Base-by-base conservation (phyloP, 1,284 basidiomycete genomes). In the Anthracocystis panici-leucophaei region DNA sequence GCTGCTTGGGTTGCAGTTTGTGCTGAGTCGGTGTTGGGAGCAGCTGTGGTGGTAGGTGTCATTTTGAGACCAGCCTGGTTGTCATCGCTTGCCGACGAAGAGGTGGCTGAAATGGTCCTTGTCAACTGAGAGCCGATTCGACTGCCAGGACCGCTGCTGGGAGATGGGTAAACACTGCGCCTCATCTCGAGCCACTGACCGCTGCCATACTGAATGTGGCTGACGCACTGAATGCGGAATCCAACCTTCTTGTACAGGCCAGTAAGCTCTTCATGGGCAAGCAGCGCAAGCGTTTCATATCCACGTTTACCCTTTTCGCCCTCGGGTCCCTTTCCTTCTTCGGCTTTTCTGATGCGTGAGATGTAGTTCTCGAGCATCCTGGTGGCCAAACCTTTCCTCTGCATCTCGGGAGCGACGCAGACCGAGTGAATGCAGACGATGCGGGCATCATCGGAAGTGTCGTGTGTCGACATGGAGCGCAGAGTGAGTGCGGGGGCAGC, bases 131-230 rank as follows among this genome's bases (percentile, higher is more conserved):
- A 64, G 16, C 62, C 69, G 50, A 62, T 56, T 38, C 60, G 51
- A 45, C 62, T 66, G 21, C 46, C 51, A 8, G 65, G 20, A 12
- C 61, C 58, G 48, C 55, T 63, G 57, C 54, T 31, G 5, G 68
- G 70, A 31, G 65, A 41, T 11, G 69, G 65, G 23, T 71, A 74
- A 57, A 82, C 66, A 55, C 75, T 75, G 20, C 81, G 68, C 33
- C 83, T 60, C 78, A 84, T 78, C 60, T 84, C 83, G 44, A 82
- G 57, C 83, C 83, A 84, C 42, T 74, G 75, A 46, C 78, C 75
- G 42, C 63, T 70, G 16, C 80, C 74, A 18, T 71, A 75, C 46
- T 77, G 68, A 27, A 84, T 61, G 57, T 84, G 81, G 55, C 82
- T 84, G 48, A 74, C 67, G 25, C 81, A 80, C 40, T 75, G 76